phyloP scores from a whole-genome alignment of 345 rosid genomes.

The Acer yangbiense region DNA sequence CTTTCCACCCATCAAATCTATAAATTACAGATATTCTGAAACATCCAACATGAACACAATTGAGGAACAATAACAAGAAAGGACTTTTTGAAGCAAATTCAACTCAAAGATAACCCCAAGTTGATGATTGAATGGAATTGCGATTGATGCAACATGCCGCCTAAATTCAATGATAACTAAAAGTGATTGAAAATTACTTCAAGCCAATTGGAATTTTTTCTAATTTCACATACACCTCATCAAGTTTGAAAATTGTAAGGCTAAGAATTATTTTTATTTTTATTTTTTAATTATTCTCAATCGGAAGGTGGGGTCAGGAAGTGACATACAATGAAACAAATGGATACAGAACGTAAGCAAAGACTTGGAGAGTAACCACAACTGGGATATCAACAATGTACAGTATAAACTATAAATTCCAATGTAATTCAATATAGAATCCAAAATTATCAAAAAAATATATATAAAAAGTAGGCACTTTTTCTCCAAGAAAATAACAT shows the following conservation, averaged over 20 bases:
- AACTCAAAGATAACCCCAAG: not conserved
- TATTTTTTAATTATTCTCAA: not conserved
- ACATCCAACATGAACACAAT: slow-evolving; percentile 20
- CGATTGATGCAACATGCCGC: not conserved
- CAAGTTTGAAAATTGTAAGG: not conserved
- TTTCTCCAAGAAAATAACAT: not conserved
- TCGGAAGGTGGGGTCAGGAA: not conserved
- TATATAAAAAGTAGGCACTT: not conserved
- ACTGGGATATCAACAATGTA: not conserved
- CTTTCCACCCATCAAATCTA: slow-evolving; percentile 58
- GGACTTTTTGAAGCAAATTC: not conserved
- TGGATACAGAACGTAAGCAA: not conserved
- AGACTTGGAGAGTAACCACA: not conserved
- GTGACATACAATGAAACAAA: not conserved
- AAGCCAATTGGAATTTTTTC: not conserved
- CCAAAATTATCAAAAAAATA: not conserved
- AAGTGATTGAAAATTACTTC: not conserved
- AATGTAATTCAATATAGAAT: not conserved
- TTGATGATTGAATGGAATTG: not conserved
- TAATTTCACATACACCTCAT: not conserved
- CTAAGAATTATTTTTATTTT: not conserved
- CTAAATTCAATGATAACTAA: not conserved
- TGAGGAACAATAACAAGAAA: not conserved
- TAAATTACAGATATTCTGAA: slow-evolving; percentile 24
- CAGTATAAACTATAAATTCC: not conserved